Evolutionary conservation across 2,329 filamentous ascomycete genomes (phyloP), one percentile per base, ranked within the genome.

Genomic region (Raffaelea deltoideospora): DNA sequence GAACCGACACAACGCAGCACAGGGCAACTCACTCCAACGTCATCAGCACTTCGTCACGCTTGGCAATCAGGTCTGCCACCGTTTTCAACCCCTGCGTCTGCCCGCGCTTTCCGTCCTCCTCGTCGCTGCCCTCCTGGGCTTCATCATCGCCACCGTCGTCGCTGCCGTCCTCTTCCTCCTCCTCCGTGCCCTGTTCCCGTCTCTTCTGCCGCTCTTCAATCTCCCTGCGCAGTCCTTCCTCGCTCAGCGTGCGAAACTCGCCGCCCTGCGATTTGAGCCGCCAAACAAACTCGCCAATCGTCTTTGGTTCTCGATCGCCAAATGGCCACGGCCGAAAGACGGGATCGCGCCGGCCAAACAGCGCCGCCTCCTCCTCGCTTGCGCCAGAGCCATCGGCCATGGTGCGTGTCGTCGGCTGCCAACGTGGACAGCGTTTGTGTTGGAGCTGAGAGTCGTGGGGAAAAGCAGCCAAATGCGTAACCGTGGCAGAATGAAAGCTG

Each of bases 221-320:
- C 49, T 90, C 78, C 26, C 77, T 70, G 34, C 68, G 69, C 27
- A 96, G 61, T 31, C 74, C 69, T 35, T 75, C 68, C 54, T 93
- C 82, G 34, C 76, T 83, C 44, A 96, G 66, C 47, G 77, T 67
- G 41, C 84, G 78, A 53, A 96, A 92, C 19, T 84, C 82, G 13
- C 83, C 84, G 41, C 81, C 77, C 49, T 92, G 77, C 31, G 63
- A 57, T 47, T 86, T 81, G 50, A 94, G 79, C 46, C 87, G 84
- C 40, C 69, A 63, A 46, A 95, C 85, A 47, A 88, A 79, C 33
- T 79, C 70, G 39, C 71, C 65, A n/a, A 95, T 64, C 33, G 66
- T 69, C 51, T 70, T 72, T 23, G 69, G 65, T 50, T 62, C 65
- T 50, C 61, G 70, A 58, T 63, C 68, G 49, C 59, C 65, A 44